These are phyloP conservation scores for Ophiostoma sp. DNA, from an alignment of 2,329 filamentous ascomycete genomes.

Conservation along the genomic window DNA sequence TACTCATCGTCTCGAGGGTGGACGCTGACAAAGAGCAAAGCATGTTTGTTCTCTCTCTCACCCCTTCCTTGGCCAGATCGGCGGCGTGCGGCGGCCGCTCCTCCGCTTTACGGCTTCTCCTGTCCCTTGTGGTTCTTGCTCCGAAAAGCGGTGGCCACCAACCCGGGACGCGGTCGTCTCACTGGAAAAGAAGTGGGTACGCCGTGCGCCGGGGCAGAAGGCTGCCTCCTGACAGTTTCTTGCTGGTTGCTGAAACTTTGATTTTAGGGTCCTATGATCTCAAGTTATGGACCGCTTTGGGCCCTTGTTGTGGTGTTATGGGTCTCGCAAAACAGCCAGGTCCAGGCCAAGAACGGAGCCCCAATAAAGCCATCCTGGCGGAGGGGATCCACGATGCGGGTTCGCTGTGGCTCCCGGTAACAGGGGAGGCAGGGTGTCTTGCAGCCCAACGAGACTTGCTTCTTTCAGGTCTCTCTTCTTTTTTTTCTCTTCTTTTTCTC, in stretches of 20 bases:
- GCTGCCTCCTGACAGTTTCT: not conserved
- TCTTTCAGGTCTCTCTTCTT: not conserved
- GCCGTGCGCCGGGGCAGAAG: conserved; percentile 2
- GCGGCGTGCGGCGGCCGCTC: not conserved
- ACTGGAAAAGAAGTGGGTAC: not conserved
- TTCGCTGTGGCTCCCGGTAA: not conserved
- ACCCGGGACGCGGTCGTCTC: not conserved
- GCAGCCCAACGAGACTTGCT: conserved; percentile 1
- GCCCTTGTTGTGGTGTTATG: too few relatives aligned
- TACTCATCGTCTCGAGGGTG: not conserved
- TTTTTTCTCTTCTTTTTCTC: too few relatives aligned
- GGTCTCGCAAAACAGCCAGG: not conserved
- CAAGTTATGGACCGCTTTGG: not conserved
- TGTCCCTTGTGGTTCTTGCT: not conserved
- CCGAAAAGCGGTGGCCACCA: conserved; percentile 16
- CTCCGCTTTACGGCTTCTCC: not conserved
- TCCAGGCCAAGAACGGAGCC: conserved; percentile 1
- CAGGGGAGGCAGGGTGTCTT: not conserved
- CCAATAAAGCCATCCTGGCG: not conserved
- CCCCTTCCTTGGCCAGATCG: not conserved
- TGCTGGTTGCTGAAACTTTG: not conserved
- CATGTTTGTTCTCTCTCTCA: not conserved
- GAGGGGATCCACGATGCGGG: not conserved
- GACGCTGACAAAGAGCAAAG: not conserved
- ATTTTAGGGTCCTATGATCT: conserved; percentile 5